These are phyloP conservation scores for Leccinum pachyderme DNA, from an alignment of 1,284 basidiomycete species.

Conservation along the genomic window DNA sequence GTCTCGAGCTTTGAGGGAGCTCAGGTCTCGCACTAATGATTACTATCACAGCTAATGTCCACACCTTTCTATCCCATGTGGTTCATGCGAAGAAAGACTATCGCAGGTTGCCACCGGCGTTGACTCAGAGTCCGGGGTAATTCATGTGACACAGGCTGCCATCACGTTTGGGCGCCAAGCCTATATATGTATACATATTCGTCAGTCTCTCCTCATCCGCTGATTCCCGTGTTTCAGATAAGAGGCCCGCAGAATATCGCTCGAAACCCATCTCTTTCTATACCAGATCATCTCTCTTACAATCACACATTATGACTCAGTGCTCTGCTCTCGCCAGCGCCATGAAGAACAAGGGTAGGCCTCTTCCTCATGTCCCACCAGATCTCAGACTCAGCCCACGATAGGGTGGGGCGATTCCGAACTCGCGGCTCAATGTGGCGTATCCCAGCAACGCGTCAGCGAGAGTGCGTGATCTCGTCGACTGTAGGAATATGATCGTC, in stretches of 20 bases:
- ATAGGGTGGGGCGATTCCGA: conserved; percentile 46
- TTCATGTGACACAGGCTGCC: not conserved
- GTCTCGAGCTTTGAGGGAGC: not conserved
- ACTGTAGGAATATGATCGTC: not conserved
- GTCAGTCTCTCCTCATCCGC: conserved; percentile 18
- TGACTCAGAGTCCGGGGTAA: no score
- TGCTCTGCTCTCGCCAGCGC: conserved; percentile 60
- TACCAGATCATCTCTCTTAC: conserved; percentile 32
- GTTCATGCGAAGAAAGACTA: not conserved
- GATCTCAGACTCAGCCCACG: not conserved
- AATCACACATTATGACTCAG: conserved; percentile 39
- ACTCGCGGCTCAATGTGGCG: conserved; percentile 47
- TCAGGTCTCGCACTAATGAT: not conserved
- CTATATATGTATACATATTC: conserved; percentile 5
- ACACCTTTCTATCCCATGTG: not conserved
- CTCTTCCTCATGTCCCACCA: not conserved
- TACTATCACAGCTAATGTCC: not conserved
- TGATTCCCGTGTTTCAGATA: conserved; percentile 12
- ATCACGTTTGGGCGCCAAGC: not conserved
- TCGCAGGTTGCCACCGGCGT: not conserved
- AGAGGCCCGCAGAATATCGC: conserved; percentile 4
- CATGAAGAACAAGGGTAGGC: conserved; percentile 46
- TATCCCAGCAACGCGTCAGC: conserved; percentile 45
- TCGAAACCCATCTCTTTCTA: not conserved
- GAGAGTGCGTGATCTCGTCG: conserved; percentile 42